Base-by-base conservation (phyloP, 176 grass and related monocot genomes). In the Hsuehochloa calcarea region DNA sequence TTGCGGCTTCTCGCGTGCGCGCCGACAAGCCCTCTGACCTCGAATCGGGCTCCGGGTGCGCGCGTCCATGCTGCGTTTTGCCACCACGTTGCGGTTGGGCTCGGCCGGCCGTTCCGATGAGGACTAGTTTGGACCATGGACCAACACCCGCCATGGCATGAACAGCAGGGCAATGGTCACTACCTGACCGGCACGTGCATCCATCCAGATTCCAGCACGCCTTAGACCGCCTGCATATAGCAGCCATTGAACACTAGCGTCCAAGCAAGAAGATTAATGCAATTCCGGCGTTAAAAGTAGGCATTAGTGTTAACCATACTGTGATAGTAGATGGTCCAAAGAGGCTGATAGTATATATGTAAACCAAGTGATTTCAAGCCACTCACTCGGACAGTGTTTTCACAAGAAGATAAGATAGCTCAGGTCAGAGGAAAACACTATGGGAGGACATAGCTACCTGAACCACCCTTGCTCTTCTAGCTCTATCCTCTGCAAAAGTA, bases 1-100 rank as follows among this genome's bases (percentile, higher is more conserved):
- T 51, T 52, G 47, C 34, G 40, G 54, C 29, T 46, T 67, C 65
- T 41, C 66, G 52, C 78, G 73, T 50, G 65, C 54, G 25, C 25
- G 10, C 69, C 83, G 82, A 89, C 79, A 89, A 47, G 39, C 64
- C 86, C 68, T 93, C 89, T 86, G 68, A 37, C 74, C 72, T 50
- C 65, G 92, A 72, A 68, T 60, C 63, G 22, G 69, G 17, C 38
- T 27, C 31, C 34, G 26, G 55, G 23, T 61, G 22, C 4, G n/a
- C 45, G 75, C 38, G 74, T 16, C 7, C 61, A 6, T 66, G 77
- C 23, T 40, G 82, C 44, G n/a, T 75, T 54, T 40, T 41, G 70
- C 3, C 78, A 50, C 78, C 23, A 9, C 6, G 70, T 38, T 47
- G 29, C 27, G 38, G 78, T 35, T n/a, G 70, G 43, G 23, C 43